These are phyloP conservation scores for Ceratocystis cacaofunesta DNA, from an alignment of 2,329 filamentous ascomycete species.

Conservation along the genomic window DNA sequence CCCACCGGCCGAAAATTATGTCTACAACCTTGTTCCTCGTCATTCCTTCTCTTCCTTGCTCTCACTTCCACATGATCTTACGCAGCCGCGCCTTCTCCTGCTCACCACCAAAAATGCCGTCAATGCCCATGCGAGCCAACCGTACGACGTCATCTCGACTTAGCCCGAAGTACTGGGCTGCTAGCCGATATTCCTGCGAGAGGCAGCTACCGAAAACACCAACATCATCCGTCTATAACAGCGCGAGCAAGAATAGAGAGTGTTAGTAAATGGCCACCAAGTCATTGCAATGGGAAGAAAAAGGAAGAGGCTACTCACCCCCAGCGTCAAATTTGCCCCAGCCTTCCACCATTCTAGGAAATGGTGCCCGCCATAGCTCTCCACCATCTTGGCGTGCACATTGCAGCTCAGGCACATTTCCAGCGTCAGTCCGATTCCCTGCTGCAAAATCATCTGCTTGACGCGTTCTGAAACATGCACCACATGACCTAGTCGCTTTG, in stretches of 20 bases:
- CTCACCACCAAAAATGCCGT: constrained; percentile 51
- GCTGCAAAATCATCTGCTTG: constrained; percentile 37
- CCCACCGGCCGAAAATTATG: not conserved
- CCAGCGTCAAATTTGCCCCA: constrained; percentile 48
- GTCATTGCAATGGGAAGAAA: not conserved
- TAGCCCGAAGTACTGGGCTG: constrained; percentile 54
- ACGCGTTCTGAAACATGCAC: constrained; percentile 53
- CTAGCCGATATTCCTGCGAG: constrained; percentile 63
- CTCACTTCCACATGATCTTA: constrained; percentile 32
- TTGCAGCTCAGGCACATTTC: constrained; percentile 74
- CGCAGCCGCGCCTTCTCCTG: constrained; percentile 44
- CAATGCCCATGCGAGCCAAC: constrained; percentile 46
- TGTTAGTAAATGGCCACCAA: not conserved
- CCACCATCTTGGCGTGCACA: constrained; percentile 58
- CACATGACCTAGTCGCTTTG: constrained; percentile 61
- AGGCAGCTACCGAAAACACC: constrained; percentile 64
- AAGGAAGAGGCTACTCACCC: constrained; percentile 37
- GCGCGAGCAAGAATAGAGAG: not conserved
- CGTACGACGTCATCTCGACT: constrained; percentile 30
- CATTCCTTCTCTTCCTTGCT: not conserved
- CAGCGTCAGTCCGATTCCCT: constrained; percentile 40
- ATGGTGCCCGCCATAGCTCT: constrained; percentile 55
- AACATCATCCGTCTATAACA: constrained; percentile 59
- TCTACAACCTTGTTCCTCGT: not conserved
- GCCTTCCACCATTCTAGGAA: constrained; percentile 57